Conservation (phyloP, 371 early-diverging fungal genomes). For the Lichtheimia corymbifera region DNA sequence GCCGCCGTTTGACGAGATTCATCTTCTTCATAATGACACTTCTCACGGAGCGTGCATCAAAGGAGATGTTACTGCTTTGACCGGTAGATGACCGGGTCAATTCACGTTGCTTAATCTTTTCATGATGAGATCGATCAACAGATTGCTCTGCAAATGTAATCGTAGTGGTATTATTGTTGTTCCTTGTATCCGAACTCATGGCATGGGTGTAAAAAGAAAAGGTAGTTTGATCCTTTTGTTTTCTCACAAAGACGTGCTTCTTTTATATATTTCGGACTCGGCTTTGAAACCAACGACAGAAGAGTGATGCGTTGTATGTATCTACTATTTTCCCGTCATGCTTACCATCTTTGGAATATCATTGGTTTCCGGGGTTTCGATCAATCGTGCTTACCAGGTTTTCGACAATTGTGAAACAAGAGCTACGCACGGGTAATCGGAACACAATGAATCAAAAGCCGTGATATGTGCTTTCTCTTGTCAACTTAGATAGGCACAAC, state of each 20-base stretch:
- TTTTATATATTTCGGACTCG: too few species aligned
- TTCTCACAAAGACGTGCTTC: background rate
- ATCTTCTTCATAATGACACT: slow-evolving; percentile 45
- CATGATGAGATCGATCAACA: slow-evolving; percentile 15
- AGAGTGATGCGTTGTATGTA: too few species aligned
- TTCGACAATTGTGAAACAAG: slow-evolving; percentile 12
- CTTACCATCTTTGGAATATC: slow-evolving; percentile 1
- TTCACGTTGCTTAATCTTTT: slow-evolving; percentile 30
- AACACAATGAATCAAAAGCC: background rate
- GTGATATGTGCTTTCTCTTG: background rate
- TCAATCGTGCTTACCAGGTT: slow-evolving; percentile 9
- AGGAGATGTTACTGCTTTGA: slow-evolving; percentile 22
- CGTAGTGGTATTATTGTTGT: slow-evolving; percentile 12
- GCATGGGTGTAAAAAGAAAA: slow-evolving; percentile 4
- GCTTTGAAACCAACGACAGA: too few species aligned
- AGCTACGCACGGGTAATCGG: slow-evolving; percentile 3
- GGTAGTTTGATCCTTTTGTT: background rate
- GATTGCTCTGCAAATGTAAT: slow-evolving; percentile 25
- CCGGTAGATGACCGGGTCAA: slow-evolving; percentile 37
- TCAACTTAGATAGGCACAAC: background rate
- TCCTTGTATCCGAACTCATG: background rate
- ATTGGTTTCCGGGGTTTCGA: slow-evolving; percentile 1
- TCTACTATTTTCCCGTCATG: background rate
- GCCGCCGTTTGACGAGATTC: slow-evolving; percentile 36
- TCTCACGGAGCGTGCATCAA: slow-evolving; percentile 43